These are phyloP conservation scores for Thermothielavioides terrestris DNA, from an alignment of 495 filamentous ascomycete genomes.

Conservation along the genomic window DNA sequence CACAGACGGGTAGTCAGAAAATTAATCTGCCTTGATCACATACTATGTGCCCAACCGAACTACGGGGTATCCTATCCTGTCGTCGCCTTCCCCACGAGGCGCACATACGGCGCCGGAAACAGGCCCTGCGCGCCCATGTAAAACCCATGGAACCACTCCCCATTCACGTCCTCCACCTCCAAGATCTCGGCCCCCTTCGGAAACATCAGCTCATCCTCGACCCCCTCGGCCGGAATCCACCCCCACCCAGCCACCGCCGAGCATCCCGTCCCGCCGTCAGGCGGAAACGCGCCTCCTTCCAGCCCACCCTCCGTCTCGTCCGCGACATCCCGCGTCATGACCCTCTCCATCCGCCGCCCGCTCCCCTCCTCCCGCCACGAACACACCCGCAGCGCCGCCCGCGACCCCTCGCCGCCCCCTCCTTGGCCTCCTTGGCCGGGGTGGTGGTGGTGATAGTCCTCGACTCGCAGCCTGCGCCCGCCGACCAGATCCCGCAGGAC, in stretches of 20 bases:
- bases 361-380: conserved; percentile 9
- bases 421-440: too few species aligned
- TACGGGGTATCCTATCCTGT: background rate
- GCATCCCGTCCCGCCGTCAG: conserved; percentile 59
- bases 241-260: conserved; percentile 57
- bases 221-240: conserved; percentile 56
- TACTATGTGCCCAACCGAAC: too few species aligned
- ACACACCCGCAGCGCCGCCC: conserved; percentile 18
- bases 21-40: too few species aligned
- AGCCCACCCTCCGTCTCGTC: conserved; percentile 4
- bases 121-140: conserved; percentile 69
- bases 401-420: conserved; percentile 19
- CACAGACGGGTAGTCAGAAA: too few species aligned
- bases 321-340: conserved; percentile 27
- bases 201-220: conserved; percentile 68
- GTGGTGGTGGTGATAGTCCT: conserved; percentile 19
- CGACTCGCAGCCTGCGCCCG: conserved; percentile 45
- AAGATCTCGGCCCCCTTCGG: conserved; percentile 71
- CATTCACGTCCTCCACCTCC: conserved; percentile 76
- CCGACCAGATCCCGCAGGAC: conserved; percentile 60
- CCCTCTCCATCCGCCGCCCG: conserved; percentile 18
- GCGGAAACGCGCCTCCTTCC: conserved; percentile 46
- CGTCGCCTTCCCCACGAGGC: conserved; percentile 6
- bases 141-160: conserved; percentile 73
- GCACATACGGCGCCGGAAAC: conserved; percentile 67